Base-by-base conservation (phyloP, 805 yeast genomes). In the Lachancea lanzarotensis region DNA sequence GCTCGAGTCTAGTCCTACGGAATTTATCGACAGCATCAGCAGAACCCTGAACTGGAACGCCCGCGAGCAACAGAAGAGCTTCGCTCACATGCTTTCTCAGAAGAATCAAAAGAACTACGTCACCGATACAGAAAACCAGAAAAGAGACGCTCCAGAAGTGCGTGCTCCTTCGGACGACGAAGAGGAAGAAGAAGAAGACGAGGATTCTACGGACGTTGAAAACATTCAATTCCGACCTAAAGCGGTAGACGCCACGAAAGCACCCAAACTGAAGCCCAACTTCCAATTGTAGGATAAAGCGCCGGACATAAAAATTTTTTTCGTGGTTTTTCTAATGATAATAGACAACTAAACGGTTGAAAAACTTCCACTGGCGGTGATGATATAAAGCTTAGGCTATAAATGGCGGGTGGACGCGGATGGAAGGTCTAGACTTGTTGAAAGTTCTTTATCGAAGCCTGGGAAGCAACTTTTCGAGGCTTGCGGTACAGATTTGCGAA, bases 1-100 rank as follows among this genome's bases (percentile, higher is more conserved):
- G 1, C 93, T 93, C 2, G 76, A 81, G 50, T 75, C 85, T 1
- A 76, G 84, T 18, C 74, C 79, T 45, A 76, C 84, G 4, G 93
- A 87, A 63, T 81, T 85, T 67, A 74, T 93, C 63, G 95, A 89
- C 62, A 75, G 88, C 57, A 89, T 88, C 38, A 77, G 91, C 62
- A 71, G 95, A 55, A 82, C 95, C 25, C 68, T 93, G 59, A 88
- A 91, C 60, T 93, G 98, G 98, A 91, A 91, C 62, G 88, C 78
- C 22, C 75, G 97, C 52, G 93, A 88, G 59, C 81, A 81, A 45
- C 97, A 91, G 60, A 87, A 86, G 56, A 82, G 95, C 3, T 84
- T 87, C 60, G 75, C 74, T 4, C 82, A 78, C 57, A 64, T 76
- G 54, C 62, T 80, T 30, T 76, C 83, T 33, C 78, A 74, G 22